These are phyloP conservation scores for Rhododendron henanense DNA, from an alignment of 148 eudicot species.

Conservation along the genomic window DNA sequence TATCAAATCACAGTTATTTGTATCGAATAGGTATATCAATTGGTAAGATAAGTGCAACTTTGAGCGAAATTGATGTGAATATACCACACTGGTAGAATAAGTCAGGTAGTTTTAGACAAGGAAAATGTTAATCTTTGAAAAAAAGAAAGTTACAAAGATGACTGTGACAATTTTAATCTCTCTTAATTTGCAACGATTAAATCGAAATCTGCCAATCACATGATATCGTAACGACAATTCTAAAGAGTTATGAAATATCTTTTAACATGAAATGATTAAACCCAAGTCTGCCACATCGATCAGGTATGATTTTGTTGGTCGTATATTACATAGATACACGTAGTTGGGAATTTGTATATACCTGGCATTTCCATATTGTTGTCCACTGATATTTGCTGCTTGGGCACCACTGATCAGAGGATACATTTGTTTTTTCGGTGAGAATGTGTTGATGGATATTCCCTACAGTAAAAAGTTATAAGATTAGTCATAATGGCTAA, in stretches of 20 bases:
- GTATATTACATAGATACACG: background rate
- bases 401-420: conserved; percentile 43
- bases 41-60: background rate
- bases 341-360: conserved; percentile 10
- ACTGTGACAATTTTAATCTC: background rate
- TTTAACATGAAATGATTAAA: background rate
- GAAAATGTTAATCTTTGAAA: background rate
- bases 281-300: background rate
- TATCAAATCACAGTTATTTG: background rate
- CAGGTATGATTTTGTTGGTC: background rate
- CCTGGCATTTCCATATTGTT: conserved; percentile 38
- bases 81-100: background rate
- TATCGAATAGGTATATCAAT: background rate
- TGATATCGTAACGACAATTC: background rate
- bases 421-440: conserved; percentile 42
- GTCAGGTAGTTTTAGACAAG: background rate
- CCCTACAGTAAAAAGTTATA: conserved; percentile 30
- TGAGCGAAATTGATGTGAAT: background rate
- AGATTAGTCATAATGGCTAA: background rate
- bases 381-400: conserved; percentile 30
- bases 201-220: background rate
- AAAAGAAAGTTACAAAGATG: background rate
- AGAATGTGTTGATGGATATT: conserved; percentile 49
- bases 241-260: background rate
- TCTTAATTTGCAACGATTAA: background rate